Evolutionary conservation across 2,329 filamentous ascomycete genomes (phyloP).

Genomic region (Hypoxylon sp.): DNA sequence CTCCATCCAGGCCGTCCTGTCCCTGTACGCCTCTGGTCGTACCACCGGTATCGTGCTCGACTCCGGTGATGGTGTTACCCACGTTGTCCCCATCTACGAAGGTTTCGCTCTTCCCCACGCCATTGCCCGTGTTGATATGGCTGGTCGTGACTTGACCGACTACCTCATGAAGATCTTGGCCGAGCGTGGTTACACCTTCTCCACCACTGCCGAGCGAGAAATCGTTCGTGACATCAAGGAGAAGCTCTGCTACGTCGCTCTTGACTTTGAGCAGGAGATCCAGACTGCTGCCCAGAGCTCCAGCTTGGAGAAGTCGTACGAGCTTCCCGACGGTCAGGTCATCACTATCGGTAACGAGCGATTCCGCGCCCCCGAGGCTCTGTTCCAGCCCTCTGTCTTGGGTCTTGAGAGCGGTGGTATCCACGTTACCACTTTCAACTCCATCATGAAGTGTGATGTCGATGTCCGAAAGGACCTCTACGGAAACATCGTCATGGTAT

Average conservation of each 20-base stretch:
- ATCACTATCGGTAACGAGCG: slow-evolving; percentile 99
- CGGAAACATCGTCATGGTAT: slow-evolving; percentile 99
- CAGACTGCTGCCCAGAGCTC: slow-evolving; percentile 99
- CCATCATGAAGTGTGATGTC: slow-evolving; percentile 99
- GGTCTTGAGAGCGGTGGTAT: slow-evolving; percentile 99
- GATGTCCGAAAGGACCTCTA: slow-evolving; percentile 99
- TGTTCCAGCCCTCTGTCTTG: slow-evolving; percentile 98
- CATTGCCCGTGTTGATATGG: slow-evolving; percentile 99
- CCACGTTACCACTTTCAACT: slow-evolving; percentile 99
- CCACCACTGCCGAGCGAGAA: slow-evolving; percentile 99
- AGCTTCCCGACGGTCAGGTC: slow-evolving; percentile 99
- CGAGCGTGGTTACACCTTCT: slow-evolving; percentile 99
- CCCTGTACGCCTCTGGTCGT: slow-evolving; percentile 99
- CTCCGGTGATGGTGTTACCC: slow-evolving; percentile 99
- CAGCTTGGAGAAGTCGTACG: slow-evolving; percentile 99
- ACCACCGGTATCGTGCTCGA: slow-evolving; percentile 99
- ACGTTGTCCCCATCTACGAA: slow-evolving; percentile 99
- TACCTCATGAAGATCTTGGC: slow-evolving; percentile 99
- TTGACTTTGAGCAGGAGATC: slow-evolving; percentile 99
- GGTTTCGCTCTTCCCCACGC: slow-evolving; percentile 99
- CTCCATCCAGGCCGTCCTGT: slow-evolving; percentile 99
- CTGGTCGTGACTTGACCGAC: slow-evolving; percentile 99
- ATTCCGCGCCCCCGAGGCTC: slow-evolving; percentile 99
- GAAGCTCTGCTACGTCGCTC: slow-evolving; percentile 99
- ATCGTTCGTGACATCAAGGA: slow-evolving; percentile 99